These are phyloP conservation scores for Scytalidium sp. DNA, from an alignment of 2,329 filamentous ascomycete genomes.

Conservation along the genomic window DNA sequence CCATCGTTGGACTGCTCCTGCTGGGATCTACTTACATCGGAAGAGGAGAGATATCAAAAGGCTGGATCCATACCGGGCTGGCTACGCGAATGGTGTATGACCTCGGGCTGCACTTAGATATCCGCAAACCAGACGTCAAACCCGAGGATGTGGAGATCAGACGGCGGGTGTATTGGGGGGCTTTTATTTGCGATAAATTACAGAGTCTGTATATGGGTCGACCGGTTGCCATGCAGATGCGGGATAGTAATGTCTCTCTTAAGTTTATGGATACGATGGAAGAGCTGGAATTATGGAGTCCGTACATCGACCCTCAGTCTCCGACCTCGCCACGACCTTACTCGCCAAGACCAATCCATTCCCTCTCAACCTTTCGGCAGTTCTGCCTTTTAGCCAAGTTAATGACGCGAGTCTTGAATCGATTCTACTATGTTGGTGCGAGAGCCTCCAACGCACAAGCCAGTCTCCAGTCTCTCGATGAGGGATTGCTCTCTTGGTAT, in stretches of 20 bases:
- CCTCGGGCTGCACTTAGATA: slow-evolving; percentile 48
- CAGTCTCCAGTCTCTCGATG: slow-evolving; percentile 35
- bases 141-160: slow-evolving; percentile 30
- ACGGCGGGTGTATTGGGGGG: slow-evolving; percentile 31
- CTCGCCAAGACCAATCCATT: background rate
- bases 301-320: slow-evolving; percentile 35
- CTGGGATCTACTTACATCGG: slow-evolving; percentile 47
- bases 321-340: slow-evolving; percentile 24
- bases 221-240: slow-evolving; percentile 43
- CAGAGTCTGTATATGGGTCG: slow-evolving; percentile 54
- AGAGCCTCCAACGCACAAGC: slow-evolving; percentile 32
- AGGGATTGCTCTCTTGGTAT: slow-evolving; percentile 40
- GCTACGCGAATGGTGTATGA: slow-evolving; percentile 55
- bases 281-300: slow-evolving; percentile 49
- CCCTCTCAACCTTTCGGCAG: slow-evolving; percentile 36
- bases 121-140: slow-evolving; percentile 12
- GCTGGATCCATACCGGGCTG: slow-evolving; percentile 56
- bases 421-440: slow-evolving; percentile 41
- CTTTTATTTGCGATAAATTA: slow-evolving; percentile 45
- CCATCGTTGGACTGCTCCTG: slow-evolving; percentile 50
- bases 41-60: slow-evolving; percentile 45
- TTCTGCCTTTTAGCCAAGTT: slow-evolving; percentile 42
- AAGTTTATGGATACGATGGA: slow-evolving; percentile 48
- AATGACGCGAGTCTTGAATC: slow-evolving; percentile 41
- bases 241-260: slow-evolving; percentile 43